Base-by-base conservation (phyloP, 306 rosid genomes). In the Delonix regia region DNA sequence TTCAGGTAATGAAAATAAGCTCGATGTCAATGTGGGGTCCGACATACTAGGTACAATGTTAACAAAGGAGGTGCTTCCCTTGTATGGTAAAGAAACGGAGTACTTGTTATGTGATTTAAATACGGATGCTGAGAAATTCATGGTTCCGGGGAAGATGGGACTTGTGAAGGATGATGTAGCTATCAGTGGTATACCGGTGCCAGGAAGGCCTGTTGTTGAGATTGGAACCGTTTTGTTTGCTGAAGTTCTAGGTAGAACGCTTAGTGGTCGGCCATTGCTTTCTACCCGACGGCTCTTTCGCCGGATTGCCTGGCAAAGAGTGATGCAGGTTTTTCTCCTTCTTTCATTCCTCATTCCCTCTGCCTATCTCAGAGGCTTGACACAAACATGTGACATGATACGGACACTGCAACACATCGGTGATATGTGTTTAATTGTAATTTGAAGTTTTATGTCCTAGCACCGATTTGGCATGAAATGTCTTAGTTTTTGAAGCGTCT, bases 11-110 rank as follows among this genome's bases (percentile, higher is more conserved):
- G 98, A 92, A 72, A 89, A 95, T 84, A 95, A 87, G 83, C 94
- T 95, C 45, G 99, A 95, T 75, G 83, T 95, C 33, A 89, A 87
- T 76, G 87, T 95, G 3, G 99, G 99, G 45, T 98, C 99, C 7
- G 97, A 95, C 73, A 77, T 91, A n/a, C 60, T 95, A 60, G 99
- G 97, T 36, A 89, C 96, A 62, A 93, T 95, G 99, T 85, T 95
- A 88, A 95, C 99, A 5, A 95, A 95, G 88, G 99, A 95, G 81
- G 97, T 91, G 82, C 90, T 95, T 80, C 99, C 98, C 15, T 84
- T 95, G 87, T 91, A 95, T 80, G 91, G 82, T 56, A 93, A 88
- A 76, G 99, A 95, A 83, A 83, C 89, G 85, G 99, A 93, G n/a
- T 73, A 73, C 88, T 89, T 95, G 82, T 80, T 89, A 56, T 94